phyloP scores from a whole-genome alignment of 1,139 yeast species.

The Pichia sp. region DNA sequence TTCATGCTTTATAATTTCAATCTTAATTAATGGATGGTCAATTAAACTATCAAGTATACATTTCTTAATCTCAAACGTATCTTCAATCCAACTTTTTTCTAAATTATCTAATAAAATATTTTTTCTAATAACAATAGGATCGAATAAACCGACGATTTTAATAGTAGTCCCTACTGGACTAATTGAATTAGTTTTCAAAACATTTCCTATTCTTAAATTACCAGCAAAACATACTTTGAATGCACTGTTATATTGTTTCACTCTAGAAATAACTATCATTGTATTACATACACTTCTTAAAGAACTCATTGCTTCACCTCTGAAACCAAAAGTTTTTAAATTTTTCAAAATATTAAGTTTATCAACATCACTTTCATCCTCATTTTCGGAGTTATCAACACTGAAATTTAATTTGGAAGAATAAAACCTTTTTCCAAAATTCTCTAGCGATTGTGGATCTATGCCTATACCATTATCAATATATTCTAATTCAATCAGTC shows the following conservation, averaged over 20 bases:
- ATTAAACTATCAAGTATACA: slow-evolving; percentile 34
- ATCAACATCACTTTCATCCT: slow-evolving; percentile 3
- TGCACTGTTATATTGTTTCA: slow-evolving; percentile 23
- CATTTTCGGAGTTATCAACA: background rate
- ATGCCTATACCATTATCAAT: slow-evolving; percentile 80
- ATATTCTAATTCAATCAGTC: slow-evolving; percentile 44
- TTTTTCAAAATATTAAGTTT: slow-evolving; percentile 41
- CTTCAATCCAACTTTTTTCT: slow-evolving; percentile 23
- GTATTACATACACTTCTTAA: slow-evolving; percentile 33
- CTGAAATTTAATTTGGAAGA: slow-evolving; percentile 55
- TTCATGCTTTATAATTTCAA: slow-evolving; percentile 24
- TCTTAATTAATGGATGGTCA: slow-evolving; percentile 26
- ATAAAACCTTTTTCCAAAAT: slow-evolving; percentile 57
- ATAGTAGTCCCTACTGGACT: slow-evolving; percentile 45
- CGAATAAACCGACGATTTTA: slow-evolving; percentile 43
- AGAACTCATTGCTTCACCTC: slow-evolving; percentile 61
- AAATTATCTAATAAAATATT: slow-evolving; percentile 22
- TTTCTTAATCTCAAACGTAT: slow-evolving; percentile 33
- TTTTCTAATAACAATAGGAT: slow-evolving; percentile 53
- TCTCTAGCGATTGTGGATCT: slow-evolving; percentile 44
- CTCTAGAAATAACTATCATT: slow-evolving; percentile 35
- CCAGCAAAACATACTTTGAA: slow-evolving; percentile 22
- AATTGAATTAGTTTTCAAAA: slow-evolving; percentile 1
- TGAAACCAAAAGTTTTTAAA: slow-evolving; percentile 60
- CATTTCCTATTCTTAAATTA: slow-evolving; percentile 5